phyloP scores from a whole-genome alignment of 148 eudicot species.

The Suaeda aralocaspica region DNA sequence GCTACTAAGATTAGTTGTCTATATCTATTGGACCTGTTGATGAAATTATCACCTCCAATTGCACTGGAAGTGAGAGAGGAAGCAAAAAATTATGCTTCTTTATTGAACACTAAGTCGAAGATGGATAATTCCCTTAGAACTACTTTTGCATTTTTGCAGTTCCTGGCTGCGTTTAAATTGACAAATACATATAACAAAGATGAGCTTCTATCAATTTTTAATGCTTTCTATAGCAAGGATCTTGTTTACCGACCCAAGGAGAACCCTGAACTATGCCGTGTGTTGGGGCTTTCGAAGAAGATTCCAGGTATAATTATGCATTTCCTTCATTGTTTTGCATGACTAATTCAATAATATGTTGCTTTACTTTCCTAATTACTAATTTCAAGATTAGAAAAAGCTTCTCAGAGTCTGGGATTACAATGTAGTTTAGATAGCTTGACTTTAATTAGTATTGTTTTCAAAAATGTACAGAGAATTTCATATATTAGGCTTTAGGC shows the following conservation, averaged over 20 bases:
- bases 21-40: conserved; percentile 26
- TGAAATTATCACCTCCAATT: conserved; percentile 26
- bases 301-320: conserved; percentile 29
- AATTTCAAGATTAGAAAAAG: neutral
- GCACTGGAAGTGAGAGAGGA: conserved; percentile 11
- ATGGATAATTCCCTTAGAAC: neutral
- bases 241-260: conserved; percentile 14
- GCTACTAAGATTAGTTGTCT: conserved; percentile 16
- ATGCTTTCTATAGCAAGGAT: conserved; percentile 2
- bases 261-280: conserved; percentile 13
- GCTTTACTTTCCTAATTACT: neutral
- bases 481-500: too few species aligned
- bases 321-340: neutral
- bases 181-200: neutral
- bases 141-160: conserved; percentile 20
- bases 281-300: conserved; percentile 19
- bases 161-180: conserved; percentile 25
- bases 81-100: conserved; percentile 19
- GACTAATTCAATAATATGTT: neutral
- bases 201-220: conserved; percentile 22
- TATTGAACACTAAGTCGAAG: conserved; percentile 15
- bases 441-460: neutral
- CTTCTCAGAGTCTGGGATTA: neutral
- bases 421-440: neutral
- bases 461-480: neutral